Conservation (phyloP, 78 protist species). For the Emiliania huxleyi region DNA sequence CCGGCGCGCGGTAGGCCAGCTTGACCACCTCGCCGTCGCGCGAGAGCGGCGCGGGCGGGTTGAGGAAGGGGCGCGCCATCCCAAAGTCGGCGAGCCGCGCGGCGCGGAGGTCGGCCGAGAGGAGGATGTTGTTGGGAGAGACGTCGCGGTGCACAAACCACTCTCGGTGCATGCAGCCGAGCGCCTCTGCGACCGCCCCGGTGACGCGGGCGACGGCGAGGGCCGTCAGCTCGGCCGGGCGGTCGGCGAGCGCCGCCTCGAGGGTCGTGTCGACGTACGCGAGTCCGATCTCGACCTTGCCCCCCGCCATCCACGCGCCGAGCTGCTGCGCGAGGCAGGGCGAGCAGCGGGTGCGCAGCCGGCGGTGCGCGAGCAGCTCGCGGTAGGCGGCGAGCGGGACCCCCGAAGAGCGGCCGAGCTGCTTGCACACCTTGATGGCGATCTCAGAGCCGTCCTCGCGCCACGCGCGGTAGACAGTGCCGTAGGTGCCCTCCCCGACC, state of each 20-base stretch:
- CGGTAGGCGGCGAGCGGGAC: background rate
- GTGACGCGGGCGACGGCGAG: background rate
- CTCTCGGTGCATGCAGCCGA: background rate
- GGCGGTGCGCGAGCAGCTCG: background rate
- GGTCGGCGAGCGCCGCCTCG: background rate
- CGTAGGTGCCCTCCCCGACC: background rate
- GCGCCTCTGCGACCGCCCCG: background rate
- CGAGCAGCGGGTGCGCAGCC: background rate
- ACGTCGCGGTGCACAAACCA: background rate
- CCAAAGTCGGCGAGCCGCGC: background rate
- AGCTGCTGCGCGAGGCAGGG: background rate
- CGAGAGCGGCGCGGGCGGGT: background rate
- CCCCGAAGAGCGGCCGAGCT: background rate
- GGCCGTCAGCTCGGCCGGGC: background rate
- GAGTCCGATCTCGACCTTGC: background rate
- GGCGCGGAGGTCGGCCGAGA: background rate
- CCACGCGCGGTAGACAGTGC: background rate
- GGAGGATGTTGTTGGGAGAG: background rate
- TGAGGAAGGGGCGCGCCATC: background rate
- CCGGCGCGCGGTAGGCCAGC: background rate
- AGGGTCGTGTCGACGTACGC: background rate
- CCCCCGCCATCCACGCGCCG: background rate
- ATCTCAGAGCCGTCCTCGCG: background rate
- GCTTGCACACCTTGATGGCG: background rate
- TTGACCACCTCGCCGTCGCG: background rate